Conservation (phyloP, 2,329 filamentous ascomycete genomes). For the Graphilbum sp. region DNA sequence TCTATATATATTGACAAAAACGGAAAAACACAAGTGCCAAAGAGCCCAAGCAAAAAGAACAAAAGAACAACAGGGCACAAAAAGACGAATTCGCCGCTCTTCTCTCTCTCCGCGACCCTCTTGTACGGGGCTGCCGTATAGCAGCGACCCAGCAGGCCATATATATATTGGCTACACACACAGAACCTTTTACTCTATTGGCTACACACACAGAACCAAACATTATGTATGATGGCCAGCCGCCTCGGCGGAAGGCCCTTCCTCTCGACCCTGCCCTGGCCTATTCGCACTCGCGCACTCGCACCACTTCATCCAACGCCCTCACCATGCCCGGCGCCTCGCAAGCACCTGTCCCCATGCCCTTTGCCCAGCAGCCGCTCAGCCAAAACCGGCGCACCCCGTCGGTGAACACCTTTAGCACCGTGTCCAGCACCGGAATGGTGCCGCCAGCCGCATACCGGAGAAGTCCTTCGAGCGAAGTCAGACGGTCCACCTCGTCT, state of each 20-base stretch:
- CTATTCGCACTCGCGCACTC: conserved; percentile 36
- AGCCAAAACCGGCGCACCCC: conserved; percentile 39
- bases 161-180: too few relatives aligned
- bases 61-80: neutral
- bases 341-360: conserved; percentile 13
- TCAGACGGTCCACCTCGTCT: conserved; percentile 66
- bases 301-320: conserved; percentile 39
- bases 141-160: too few relatives aligned
- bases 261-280: conserved; percentile 14
- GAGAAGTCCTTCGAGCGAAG: conserved; percentile 37
- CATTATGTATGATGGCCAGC: conserved; percentile 17
- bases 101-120: neutral
- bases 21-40: neutral
- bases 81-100: neutral
- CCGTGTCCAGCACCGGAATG: conserved; percentile 37
- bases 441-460: conserved; percentile 39
- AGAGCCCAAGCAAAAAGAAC: neutral
- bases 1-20: too few relatives aligned
- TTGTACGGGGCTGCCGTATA: too few relatives aligned
- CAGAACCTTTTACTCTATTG: too few relatives aligned
- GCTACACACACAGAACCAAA: too few relatives aligned
- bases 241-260: conserved; percentile 14
- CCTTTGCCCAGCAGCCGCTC: conserved; percentile 12
- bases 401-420: conserved; percentile 53
- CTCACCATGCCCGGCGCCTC: conserved; percentile 20